These are phyloP conservation scores for Senecio squalidus DNA, from an alignment of 140 eudicot species.

Conservation along the genomic window DNA sequence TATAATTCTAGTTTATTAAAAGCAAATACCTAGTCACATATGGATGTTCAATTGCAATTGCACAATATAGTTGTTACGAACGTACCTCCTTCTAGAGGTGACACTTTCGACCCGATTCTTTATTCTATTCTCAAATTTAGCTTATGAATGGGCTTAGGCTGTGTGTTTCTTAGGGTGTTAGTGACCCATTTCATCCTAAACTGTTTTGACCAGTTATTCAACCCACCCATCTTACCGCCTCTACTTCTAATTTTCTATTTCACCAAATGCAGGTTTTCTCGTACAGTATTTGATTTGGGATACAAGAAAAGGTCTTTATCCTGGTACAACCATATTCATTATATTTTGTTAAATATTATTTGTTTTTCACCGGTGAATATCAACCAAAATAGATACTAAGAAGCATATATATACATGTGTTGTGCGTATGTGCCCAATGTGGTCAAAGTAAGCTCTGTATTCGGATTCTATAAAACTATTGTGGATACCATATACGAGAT, in stretches of 20 bases:
- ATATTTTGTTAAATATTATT: slow-evolving; percentile 7
- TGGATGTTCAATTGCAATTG: not conserved
- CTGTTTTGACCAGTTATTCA: too few species aligned
- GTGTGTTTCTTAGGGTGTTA: too few species aligned
- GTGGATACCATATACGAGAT: not conserved
- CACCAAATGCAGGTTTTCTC: slow-evolving; percentile 35
- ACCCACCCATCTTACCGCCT: too few species aligned
- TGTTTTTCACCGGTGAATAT: slow-evolving; percentile 7
- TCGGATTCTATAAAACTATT: not conserved
- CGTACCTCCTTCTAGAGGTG: too few species aligned
- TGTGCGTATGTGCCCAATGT: not conserved
- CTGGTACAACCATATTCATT: slow-evolving; percentile 6
- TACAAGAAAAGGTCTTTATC: not conserved
- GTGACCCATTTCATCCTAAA: too few species aligned
- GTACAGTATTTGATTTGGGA: slow-evolving; percentile 31
- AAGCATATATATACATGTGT: not conserved
- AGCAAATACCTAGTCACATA: not conserved
- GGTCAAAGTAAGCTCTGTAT: not conserved
- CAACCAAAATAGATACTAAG: slow-evolving; percentile 15
- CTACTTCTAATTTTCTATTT: not conserved
- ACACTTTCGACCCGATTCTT: too few species aligned
- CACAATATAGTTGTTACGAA: not conserved
- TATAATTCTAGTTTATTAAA: not conserved
- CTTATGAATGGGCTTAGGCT: too few species aligned
- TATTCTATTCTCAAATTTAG: too few species aligned